Conservation (phyloP, 139 green algal genomes). For the Chlorella sp. region DNA sequence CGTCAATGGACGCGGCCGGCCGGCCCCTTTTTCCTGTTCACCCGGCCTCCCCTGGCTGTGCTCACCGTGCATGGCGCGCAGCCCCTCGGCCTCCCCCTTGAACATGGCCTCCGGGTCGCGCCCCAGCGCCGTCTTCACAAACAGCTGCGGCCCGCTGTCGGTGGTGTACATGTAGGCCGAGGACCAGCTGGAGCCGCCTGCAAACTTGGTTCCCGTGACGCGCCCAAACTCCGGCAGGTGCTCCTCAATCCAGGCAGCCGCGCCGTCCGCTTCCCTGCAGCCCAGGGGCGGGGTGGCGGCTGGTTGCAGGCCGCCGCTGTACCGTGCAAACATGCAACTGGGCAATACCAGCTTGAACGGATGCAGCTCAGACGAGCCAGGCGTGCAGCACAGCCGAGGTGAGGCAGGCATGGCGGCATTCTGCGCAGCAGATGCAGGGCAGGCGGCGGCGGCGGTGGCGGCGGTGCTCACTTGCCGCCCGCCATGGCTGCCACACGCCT, state of each 20-base stretch:
- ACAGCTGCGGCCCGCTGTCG: slow-evolving; percentile 62
- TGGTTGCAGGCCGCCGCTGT: no score
- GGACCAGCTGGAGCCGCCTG: slow-evolving; percentile 65
- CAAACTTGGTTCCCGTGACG: slow-evolving; percentile 43
- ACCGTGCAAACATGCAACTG: no score
- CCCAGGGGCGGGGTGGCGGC: neutral
- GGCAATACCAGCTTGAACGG: no score
- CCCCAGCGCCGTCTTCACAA: slow-evolving; percentile 82
- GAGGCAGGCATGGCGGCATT: no score
- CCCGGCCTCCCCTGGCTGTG: neutral
- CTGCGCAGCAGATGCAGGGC: no score
- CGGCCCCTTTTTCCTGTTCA: no score
- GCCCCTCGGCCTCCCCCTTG: slow-evolving; percentile 82
- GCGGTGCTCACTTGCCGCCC: no score
- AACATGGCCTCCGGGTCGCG: slow-evolving; percentile 83
- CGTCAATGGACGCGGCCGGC: no score
- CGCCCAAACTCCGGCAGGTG: slow-evolving; percentile 52
- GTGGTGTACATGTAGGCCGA: slow-evolving; percentile 66
- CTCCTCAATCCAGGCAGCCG: slow-evolving; percentile 30
- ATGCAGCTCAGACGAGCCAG: no score
- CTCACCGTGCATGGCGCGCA: slow-evolving; percentile 87
- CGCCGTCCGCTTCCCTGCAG: neutral
- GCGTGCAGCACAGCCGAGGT: no score
- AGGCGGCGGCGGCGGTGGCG: no score
- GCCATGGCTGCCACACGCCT: no score